Base-by-base conservation (phyloP, 106 monocot genomes). In the Acanthochlamys bracteata region DNA sequence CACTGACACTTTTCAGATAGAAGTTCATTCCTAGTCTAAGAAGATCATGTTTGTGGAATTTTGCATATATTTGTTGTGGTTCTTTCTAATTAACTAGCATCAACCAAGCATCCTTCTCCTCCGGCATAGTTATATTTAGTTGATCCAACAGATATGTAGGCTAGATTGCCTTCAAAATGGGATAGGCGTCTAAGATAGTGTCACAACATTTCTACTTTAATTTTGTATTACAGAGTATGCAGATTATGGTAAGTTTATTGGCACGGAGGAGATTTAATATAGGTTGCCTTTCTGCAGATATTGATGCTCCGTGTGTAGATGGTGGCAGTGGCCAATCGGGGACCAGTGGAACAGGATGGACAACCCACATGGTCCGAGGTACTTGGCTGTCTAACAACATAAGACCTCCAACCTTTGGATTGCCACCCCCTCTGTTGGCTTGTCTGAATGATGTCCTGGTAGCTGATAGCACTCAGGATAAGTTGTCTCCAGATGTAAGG, bases 331-430 rank as follows among this genome's bases (percentile, higher is more conserved):
- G 60, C 55, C 57, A 47, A 54, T 55, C 63, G 20, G 20, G 19
- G 20, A 46, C 7, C 21, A 58, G 33, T 57, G 80, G 64, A 65
- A 66, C 55, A 47, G 46, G 49, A 33, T 73, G 66, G 72, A 57
- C 71, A 14, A 73, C 55, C 41, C 93, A 96, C 72, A 90, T 96
- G 96, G 88, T 96, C 27, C 74, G 91, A 3, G 90, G 95, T 17
- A 84, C 90, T 70, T 90, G 90, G 95, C 63, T 95, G 24, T 86
- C 90, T 1, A 88, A 72, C 53, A 71, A 26, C n/a, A 68, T 53
- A 45, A 68, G 57, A 45, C 69, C 71, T 62, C 72, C 57, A 15
- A 71, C 76, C 14, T 84, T 74, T 65, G 90, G 88, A 3, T 71
- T 96, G 56, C 85, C 95, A 20, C 61, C 73, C 40, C 69, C 61